phyloP scores from a whole-genome alignment of 208 protist genomes.

The Crithidia expoeki region DNA sequence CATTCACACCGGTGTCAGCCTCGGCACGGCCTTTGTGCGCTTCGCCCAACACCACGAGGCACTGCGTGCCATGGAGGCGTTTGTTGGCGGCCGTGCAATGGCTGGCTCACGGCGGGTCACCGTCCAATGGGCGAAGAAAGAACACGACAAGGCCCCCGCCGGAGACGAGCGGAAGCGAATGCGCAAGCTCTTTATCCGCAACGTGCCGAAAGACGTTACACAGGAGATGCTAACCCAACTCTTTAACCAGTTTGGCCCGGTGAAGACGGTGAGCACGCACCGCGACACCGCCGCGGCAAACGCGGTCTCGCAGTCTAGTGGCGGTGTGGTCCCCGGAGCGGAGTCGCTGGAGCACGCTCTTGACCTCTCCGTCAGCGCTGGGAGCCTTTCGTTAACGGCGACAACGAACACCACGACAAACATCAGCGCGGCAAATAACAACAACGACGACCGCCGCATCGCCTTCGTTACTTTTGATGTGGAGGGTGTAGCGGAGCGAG shows the following conservation, averaged over 20 bases:
- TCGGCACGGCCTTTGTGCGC: conserved; percentile 81
- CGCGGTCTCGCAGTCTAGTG: conserved; percentile 21
- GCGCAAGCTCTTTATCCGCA: conserved; percentile 86
- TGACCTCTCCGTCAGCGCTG: conserved; percentile 1
- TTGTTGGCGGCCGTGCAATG: conserved; percentile 14
- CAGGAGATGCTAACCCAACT: conserved; percentile 40
- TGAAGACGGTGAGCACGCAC: conserved; percentile 62
- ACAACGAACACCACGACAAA: not conserved
- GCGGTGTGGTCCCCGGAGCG: not conserved
- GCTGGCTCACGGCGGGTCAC: conserved; percentile 31
- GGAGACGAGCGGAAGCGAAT: conserved; percentile 61
- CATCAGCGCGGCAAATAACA: not conserved
- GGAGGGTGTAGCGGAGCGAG: conserved; percentile 60
- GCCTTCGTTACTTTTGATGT: conserved; percentile 54
- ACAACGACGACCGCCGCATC: conserved; percentile 45
- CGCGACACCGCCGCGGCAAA: conserved; percentile 58
- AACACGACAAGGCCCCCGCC: conserved; percentile 74
- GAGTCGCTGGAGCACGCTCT: not conserved
- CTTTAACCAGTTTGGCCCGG: conserved; percentile 53
- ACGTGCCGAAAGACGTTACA: conserved; percentile 71
- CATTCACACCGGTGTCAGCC: conserved; percentile 76
- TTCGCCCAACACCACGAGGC: conserved; percentile 51
- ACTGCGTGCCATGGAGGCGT: conserved; percentile 33
- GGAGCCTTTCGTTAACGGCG: not conserved
- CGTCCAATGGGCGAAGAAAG: conserved; percentile 70